Evolutionary conservation across 495 filamentous ascomycete species (phyloP).

Genomic region (Wilcoxina mikolae): DNA sequence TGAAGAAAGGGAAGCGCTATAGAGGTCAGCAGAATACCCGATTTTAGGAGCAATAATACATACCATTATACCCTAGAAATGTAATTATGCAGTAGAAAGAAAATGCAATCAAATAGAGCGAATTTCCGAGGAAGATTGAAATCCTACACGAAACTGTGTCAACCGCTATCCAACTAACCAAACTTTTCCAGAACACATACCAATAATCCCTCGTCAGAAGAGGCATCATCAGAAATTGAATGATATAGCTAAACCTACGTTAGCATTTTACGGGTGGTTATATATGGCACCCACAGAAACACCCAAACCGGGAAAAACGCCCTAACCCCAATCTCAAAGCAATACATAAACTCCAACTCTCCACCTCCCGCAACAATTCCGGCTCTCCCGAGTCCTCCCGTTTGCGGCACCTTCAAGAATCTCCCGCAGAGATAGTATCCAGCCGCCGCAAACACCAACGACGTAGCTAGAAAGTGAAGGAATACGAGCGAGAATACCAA

Average conservation of each 20-base stretch:
- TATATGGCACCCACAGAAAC: slow-evolving; percentile 34
- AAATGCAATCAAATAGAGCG: slow-evolving; percentile 54
- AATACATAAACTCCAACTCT: slow-evolving; percentile 62
- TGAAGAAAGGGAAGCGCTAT: slow-evolving; percentile 54
- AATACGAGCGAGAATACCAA: slow-evolving; percentile 51
- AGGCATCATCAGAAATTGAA: slow-evolving; percentile 59
- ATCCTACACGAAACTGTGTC: slow-evolving; percentile 31
- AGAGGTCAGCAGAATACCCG: slow-evolving; percentile 9
- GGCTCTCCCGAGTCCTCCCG: slow-evolving; percentile 33
- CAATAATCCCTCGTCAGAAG: slow-evolving; percentile 40
- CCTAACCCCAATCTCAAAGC: slow-evolving; percentile 62
- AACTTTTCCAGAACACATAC: slow-evolving; percentile 31
- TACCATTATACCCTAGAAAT: slow-evolving; percentile 59
- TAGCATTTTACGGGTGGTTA: slow-evolving; percentile 6
- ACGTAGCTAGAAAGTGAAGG: slow-evolving; percentile 50
- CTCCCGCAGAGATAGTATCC: slow-evolving; percentile 51
- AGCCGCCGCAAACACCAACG: slow-evolving; percentile 44
- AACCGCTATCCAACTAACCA: background rate
- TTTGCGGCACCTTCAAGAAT: slow-evolving; percentile 43
- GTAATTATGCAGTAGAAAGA: slow-evolving; percentile 58
- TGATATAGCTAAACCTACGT: slow-evolving; percentile 36
- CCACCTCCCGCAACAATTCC: slow-evolving; percentile 34
- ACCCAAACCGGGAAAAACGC: slow-evolving; percentile 64
- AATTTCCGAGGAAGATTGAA: slow-evolving; percentile 54
- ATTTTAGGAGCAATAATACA: background rate